Evolutionary conservation across 2,329 filamentous ascomycete species (phyloP).

Genomic region (Fusarium sp.): DNA sequence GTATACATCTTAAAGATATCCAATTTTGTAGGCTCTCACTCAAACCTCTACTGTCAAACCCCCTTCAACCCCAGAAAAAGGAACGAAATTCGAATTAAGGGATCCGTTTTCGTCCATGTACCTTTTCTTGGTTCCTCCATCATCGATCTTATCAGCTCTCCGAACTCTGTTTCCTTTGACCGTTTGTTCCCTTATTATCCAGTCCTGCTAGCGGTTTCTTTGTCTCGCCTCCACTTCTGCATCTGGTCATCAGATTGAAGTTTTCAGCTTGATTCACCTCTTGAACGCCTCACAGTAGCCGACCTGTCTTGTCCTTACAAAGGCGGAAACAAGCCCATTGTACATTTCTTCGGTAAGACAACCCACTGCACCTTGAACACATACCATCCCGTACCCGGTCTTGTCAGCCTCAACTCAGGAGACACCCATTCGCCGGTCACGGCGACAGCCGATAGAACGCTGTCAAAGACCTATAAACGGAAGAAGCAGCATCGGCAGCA

Average conservation of each 20-base stretch:
- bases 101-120: slow-evolving; percentile 3
- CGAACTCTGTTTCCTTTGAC: slow-evolving; percentile 10
- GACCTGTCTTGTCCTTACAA: slow-evolving; percentile 9
- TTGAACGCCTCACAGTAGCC: slow-evolving; percentile 18
- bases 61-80: slow-evolving; percentile 7
- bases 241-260: slow-evolving; percentile 13
- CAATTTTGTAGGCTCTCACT: not conserved
- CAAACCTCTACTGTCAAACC: slow-evolving; percentile 2
- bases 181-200: slow-evolving; percentile 9
- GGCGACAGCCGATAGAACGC: slow-evolving; percentile 27
- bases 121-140: slow-evolving; percentile 20
- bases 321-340: slow-evolving; percentile 33
- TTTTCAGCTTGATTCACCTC: slow-evolving; percentile 22
- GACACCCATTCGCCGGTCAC: slow-evolving; percentile 28
- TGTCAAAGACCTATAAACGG: slow-evolving; percentile 13
- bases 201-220: slow-evolving; percentile 4
- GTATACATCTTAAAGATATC: not conserved
- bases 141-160: slow-evolving; percentile 3
- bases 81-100: slow-evolving; percentile 3
- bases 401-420: slow-evolving; percentile 23
- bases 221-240: slow-evolving; percentile 28
- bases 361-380: slow-evolving; percentile 12
- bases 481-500: slow-evolving; percentile 12
- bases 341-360: slow-evolving; percentile 35
- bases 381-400: slow-evolving; percentile 11